A percentile compares a stretch with the other conserved stretches of the same genome.
phyloP scores from a whole-genome alignment of 1,284 basidiomycete genomes.

The Fistulinella cinereoalba region DNA sequence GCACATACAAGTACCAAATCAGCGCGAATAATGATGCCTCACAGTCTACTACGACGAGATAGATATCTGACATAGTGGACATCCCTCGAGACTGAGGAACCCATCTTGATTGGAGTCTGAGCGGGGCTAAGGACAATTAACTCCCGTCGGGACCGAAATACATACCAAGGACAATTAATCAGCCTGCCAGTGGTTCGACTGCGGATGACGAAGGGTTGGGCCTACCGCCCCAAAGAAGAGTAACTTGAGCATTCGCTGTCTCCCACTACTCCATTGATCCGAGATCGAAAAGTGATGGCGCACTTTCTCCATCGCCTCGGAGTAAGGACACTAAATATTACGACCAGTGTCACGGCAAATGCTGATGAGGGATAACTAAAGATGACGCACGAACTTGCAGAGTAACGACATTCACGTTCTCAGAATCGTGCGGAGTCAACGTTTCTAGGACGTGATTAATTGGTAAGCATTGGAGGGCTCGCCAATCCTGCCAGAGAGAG shows the following conservation, averaged over 20 bases:
- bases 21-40: slow-evolving; percentile 63
- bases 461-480: slow-evolving; percentile 57
- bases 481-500: slow-evolving; percentile 44
- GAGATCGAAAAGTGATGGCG: slow-evolving; percentile 53
- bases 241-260: slow-evolving; percentile 25
- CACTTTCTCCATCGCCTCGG: slow-evolving; percentile 41
- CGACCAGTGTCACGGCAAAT: slow-evolving; percentile 13
- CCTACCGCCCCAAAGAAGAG: slow-evolving; percentile 12
- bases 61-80: slow-evolving; percentile 68
- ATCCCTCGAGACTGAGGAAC: slow-evolving; percentile 52
- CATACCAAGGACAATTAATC: slow-evolving; percentile 23
- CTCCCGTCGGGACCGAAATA: slow-evolving; percentile 5
- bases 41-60: slow-evolving; percentile 69
- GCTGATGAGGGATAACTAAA: slow-evolving; percentile 5
- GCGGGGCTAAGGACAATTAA: not conserved
- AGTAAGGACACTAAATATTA: slow-evolving; percentile 38
- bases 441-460: slow-evolving; percentile 45
- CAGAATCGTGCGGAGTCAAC: slow-evolving; percentile 54
- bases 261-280: slow-evolving; percentile 52
- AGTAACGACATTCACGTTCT: slow-evolving; percentile 60
- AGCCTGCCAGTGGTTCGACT: slow-evolving; percentile 13
- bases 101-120: slow-evolving; percentile 59
- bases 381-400: slow-evolving; percentile 49
- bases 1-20: slow-evolving; percentile 71
- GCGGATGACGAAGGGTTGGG: not conserved